A percentile compares a stretch with the other conserved stretches of the same genome.
These are phyloP conservation scores for Claviceps sp. DNA, from an alignment of 2,329 filamentous ascomycete species.

Conservation along the genomic window DNA sequence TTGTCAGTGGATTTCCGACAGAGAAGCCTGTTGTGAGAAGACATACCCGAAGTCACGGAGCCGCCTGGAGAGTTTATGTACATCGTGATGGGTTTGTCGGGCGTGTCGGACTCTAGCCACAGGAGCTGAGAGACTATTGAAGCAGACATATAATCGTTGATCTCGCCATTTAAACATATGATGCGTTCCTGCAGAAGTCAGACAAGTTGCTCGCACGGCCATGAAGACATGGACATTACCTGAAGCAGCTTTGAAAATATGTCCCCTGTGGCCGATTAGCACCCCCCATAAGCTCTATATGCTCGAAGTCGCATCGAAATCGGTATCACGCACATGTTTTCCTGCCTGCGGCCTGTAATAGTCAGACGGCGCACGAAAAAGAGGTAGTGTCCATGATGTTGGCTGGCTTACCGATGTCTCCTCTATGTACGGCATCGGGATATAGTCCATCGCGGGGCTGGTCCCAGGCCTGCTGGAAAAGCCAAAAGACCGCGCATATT, in stretches of 20 bases:
- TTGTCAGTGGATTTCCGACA: background rate
- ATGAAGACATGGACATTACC: conserved; percentile 26
- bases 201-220: background rate
- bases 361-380: conserved; percentile 13
- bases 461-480: conserved; percentile 22
- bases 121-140: conserved; percentile 90
- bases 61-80: conserved; percentile 97
- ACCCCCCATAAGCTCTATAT: background rate
- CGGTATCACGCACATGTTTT: conserved; percentile 51
- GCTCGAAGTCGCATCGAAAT: background rate
- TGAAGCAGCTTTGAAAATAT: conserved; percentile 72
- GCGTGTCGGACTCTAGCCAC: conserved; percentile 94
- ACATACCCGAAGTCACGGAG: conserved; percentile 58
- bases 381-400: background rate
- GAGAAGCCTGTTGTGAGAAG: background rate
- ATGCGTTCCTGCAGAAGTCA: conserved; percentile 60
- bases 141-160: conserved; percentile 84
- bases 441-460: conserved; percentile 22
- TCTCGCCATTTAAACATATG: conserved; percentile 80
- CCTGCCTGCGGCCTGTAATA: conserved; percentile 56
- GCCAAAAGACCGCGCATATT: conserved; percentile 29
- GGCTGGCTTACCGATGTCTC: conserved; percentile 24
- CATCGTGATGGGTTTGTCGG: conserved; percentile 87
- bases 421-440: conserved; percentile 47
- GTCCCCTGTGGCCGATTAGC: conserved; percentile 43